A percentile compares a stretch with the other conserved stretches of the same genome.
Conservation (phyloP, 495 filamentous ascomycete species). For the Pseudotulostoma volvatum region DNA sequence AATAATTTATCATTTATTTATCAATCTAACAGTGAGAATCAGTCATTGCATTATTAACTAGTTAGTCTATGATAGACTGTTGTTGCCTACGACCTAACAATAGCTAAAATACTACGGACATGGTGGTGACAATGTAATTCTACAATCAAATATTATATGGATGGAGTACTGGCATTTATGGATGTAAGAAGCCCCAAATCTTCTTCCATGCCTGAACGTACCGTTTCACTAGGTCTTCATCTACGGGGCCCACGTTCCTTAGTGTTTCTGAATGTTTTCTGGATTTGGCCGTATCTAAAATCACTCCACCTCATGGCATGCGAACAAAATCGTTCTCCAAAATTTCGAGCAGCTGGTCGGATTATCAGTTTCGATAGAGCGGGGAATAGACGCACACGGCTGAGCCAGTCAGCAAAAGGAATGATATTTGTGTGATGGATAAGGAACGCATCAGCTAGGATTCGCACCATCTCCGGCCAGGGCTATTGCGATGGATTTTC, state of each 20-base stretch:
- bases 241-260: conserved; percentile 17
- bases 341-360: conserved; percentile 35
- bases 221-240: conserved; percentile 19
- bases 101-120: no score
- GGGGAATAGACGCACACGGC: conserved; percentile 20
- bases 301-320: conserved; percentile 37
- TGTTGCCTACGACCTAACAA: no score
- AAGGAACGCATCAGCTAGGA: conserved; percentile 26
- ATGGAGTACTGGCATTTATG: no score
- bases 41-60: no score
- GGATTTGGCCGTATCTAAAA: conserved; percentile 24
- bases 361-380: conserved; percentile 20
- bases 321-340: conserved; percentile 32
- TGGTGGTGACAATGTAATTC: no score
- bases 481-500: conserved; percentile 36
- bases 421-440: conserved; percentile 21
- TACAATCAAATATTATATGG: no score
- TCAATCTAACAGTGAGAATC: no score
- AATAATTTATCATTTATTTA: no score
- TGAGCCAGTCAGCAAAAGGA: conserved; percentile 32
- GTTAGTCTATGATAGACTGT: no score
- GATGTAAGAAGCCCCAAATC: conserved; percentile 12
- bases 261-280: conserved; percentile 30
- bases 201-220: conserved; percentile 29
- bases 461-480: conserved; percentile 25